A percentile compares a stretch with the other conserved stretches of the same genome.
Conservation (phyloP, 139 green algal genomes). For the Parachlorella kessleri region DNA sequence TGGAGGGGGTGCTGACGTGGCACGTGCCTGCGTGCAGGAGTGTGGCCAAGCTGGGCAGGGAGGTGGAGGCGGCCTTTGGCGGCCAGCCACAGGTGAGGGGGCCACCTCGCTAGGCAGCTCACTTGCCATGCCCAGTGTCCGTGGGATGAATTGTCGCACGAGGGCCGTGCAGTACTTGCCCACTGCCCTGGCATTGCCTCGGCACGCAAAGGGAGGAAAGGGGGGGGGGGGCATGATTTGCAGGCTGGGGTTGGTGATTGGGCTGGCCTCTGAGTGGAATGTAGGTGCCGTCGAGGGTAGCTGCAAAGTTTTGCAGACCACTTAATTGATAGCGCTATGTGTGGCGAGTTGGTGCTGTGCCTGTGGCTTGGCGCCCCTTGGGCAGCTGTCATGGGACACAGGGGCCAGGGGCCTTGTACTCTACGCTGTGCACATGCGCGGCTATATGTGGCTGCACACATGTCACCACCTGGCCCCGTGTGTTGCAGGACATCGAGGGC, state of each 20-base stretch:
- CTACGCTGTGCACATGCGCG: neutral
- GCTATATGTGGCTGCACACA: neutral
- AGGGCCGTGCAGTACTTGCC: neutral
- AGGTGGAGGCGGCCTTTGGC: slow-evolving; percentile 57
- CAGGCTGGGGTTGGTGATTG: too few species aligned
- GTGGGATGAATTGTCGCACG: neutral
- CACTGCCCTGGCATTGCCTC: too few species aligned
- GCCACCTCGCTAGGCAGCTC: too few species aligned
- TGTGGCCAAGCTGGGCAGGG: slow-evolving; percentile 42
- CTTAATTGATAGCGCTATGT: too few species aligned
- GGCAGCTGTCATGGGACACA: neutral
- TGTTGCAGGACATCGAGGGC: slow-evolving; percentile 85
- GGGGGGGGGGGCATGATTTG: too few species aligned
- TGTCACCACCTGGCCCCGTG: neutral
- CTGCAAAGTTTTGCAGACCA: too few species aligned
- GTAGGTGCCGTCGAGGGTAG: too few species aligned
- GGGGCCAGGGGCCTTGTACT: neutral
- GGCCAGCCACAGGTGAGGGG: slow-evolving; percentile 44
- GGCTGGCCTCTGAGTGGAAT: too few species aligned
- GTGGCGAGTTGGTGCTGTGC: neutral
- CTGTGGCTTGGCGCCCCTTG: neutral
- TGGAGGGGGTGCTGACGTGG: too few species aligned
- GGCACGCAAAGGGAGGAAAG: too few species aligned
- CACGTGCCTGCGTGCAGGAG: too few species aligned
- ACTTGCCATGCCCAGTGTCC: too few species aligned